A percentile compares a stretch with the other conserved stretches of the same genome.
These are phyloP conservation scores for Epichloe sylvatica DNA, from an alignment of 2,329 filamentous ascomycete genomes.

Conservation along the genomic window DNA sequence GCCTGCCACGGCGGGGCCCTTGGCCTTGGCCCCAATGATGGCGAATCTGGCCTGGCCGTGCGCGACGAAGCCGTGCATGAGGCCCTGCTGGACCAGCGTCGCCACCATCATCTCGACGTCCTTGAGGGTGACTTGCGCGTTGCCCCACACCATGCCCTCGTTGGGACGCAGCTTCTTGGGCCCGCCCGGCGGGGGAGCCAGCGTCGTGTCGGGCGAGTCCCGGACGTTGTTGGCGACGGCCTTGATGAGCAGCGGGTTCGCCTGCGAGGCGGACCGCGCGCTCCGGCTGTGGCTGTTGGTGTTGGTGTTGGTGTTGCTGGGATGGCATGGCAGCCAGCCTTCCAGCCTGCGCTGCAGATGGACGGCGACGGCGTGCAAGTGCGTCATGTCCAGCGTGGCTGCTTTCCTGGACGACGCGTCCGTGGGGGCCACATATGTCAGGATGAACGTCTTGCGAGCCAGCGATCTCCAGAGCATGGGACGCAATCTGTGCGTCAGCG, in stretches of 20 bases:
- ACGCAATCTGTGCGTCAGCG: slow-evolving; percentile 63
- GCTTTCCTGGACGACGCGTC: slow-evolving; percentile 45
- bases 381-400: slow-evolving; percentile 58
- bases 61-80: slow-evolving; percentile 73
- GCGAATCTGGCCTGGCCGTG: slow-evolving; percentile 66
- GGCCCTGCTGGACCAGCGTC: slow-evolving; percentile 63
- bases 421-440: slow-evolving; percentile 57
- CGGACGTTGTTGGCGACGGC: slow-evolving; percentile 34
- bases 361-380: slow-evolving; percentile 49
- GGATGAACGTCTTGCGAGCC: slow-evolving; percentile 60
- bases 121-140: slow-evolving; percentile 41
- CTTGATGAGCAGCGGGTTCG: slow-evolving; percentile 38
- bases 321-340: slow-evolving; percentile 34
- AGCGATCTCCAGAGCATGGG: slow-evolving; percentile 75
- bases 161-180: slow-evolving; percentile 37
- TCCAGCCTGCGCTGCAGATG: slow-evolving; percentile 53
- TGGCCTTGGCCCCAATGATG: slow-evolving; percentile 61
- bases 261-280: slow-evolving; percentile 23
- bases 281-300: slow-evolving; percentile 10
- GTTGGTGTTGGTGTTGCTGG: slow-evolving; percentile 11
- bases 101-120: slow-evolving; percentile 69
- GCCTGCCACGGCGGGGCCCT: slow-evolving; percentile 51
- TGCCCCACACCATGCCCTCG: slow-evolving; percentile 51
- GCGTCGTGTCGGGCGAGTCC: slow-evolving; percentile 24
- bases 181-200: slow-evolving; percentile 34